phyloP scores from a whole-genome alignment of 495 filamentous ascomycete genomes.

The Hypoxylon rickii region DNA sequence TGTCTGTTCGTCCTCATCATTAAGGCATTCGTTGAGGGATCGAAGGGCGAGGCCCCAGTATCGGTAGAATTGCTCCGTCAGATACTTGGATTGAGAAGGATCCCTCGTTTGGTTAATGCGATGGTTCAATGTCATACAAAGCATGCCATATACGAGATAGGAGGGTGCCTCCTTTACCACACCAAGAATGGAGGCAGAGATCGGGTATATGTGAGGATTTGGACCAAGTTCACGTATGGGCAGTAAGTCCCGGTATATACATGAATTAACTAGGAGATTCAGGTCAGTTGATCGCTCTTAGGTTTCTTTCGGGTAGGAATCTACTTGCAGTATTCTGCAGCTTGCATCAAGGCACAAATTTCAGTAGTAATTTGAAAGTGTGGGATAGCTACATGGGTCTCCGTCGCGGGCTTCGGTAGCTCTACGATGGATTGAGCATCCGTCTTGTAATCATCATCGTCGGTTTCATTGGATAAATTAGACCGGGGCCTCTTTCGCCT shows the following conservation, averaged over 20 bases:
- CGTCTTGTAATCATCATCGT: too few relatives aligned
- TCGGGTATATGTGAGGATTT: constrained; percentile 37
- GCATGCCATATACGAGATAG: constrained; percentile 35
- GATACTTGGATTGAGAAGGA: constrained; percentile 1
- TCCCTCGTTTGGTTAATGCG: constrained; percentile 37
- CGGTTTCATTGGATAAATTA: too few relatives aligned
- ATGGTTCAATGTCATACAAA: constrained; percentile 44
- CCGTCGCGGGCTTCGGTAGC: not conserved
- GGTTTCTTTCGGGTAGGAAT: not conserved
- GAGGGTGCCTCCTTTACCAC: constrained; percentile 18
- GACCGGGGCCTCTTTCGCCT: constrained; percentile 1
- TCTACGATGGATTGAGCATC: not conserved
- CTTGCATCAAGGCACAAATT: constrained; percentile 2
- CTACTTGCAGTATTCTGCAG: constrained; percentile 25
- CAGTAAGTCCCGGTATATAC: constrained; percentile 38
- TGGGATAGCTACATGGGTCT: not conserved
- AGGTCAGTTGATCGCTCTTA: constrained; percentile 1
- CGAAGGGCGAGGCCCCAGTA: constrained; percentile 42
- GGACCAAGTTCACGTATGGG: constrained; percentile 34
- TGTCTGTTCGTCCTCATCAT: constrained; percentile 13
- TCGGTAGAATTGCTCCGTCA: constrained; percentile 35
- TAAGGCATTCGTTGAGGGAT: constrained; percentile 39
- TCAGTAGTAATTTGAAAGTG: constrained; percentile 1
- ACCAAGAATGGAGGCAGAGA: constrained; percentile 32
- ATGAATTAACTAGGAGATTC: constrained; percentile 35